Evolutionary conservation across 1,139 yeast genomes (phyloP), one percentile per base, ranked within the genome.

Genomic region (Taphrina pruni): DNA sequence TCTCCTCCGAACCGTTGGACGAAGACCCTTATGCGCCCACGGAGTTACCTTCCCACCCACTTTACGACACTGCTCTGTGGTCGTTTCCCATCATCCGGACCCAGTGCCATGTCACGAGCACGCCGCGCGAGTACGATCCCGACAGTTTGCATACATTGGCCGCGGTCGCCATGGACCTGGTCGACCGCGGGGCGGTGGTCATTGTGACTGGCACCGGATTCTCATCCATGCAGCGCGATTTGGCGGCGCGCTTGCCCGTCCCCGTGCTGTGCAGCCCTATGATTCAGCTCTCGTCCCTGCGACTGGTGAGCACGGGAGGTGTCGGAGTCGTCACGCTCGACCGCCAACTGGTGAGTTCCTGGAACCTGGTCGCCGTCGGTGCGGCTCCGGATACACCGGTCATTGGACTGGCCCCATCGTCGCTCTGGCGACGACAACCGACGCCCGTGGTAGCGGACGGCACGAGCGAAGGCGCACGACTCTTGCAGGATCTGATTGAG

Each of bases 361-460:
- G 60, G 67, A 64, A 64, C 52, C 38, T 64, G 36, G 67, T 57
- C 46, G 67, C 67, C 39, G 61, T 64, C 14, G 60, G 60, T 36
- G 67, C 67, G 52, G 61, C 60, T 6, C 61, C 67, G 5, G 67
- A 45, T n/a, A 64, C 67, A 17, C 67, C 67, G 11, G 67, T 64
- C 46, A 41, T 64, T n/a, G 67, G 67, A 2, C 41, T 64, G 41
- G 20, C 43, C 11, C 67, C 67, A 12, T 14, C 56, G 7, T 45
- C 61, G 14, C 41, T 48, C 41, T 64, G 67, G 67, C 67, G 67
- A 32, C 67, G 46, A 36, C 17, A 32, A 7, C 32, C 32, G 32
- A 26, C 32, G 32, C 32, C 32, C 32, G 32, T 26, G 32, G 32
- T 26, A 26, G 38, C 48, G 14, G 52, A 51, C 38, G 17, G 50